Evolutionary conservation across 2,329 filamentous ascomycete species (phyloP).

Genomic region (Aspergillus aculeatinus): DNA sequence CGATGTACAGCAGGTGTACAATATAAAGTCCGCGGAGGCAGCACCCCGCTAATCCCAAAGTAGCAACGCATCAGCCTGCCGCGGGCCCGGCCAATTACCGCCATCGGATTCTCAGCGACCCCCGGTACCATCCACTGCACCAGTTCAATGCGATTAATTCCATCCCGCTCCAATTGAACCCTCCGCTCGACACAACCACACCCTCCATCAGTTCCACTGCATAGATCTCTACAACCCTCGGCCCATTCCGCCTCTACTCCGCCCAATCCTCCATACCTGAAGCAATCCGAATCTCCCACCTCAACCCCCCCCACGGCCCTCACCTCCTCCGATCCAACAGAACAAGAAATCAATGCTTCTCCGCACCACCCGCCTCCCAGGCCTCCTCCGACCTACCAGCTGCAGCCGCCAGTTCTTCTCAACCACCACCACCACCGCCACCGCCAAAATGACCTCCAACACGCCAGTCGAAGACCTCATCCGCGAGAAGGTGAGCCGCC

Average conservation of each 20-base stretch:
- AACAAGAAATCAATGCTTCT: constrained; percentile 26
- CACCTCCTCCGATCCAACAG: not conserved
- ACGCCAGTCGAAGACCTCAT: constrained; percentile 85
- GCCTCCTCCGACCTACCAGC: constrained; percentile 21
- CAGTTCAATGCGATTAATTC: not conserved
- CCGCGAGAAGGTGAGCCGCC: constrained; percentile 62
- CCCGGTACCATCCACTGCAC: no score
- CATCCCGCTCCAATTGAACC: not conserved
- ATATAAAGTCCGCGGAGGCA: not conserved
- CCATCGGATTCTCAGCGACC: constrained; percentile 2
- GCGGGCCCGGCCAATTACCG: constrained; percentile 4
- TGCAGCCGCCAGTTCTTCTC: constrained; percentile 34
- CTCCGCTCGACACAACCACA: not conserved
- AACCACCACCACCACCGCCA: constrained; percentile 27
- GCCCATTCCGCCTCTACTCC: not conserved
- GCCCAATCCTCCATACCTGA: not conserved
- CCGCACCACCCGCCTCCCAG: constrained; percentile 19
- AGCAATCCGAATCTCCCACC: not conserved
- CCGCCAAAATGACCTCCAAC: constrained; percentile 59
- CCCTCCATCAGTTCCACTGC: no score
- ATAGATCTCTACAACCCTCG: not conserved
- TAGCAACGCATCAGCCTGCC: not conserved
- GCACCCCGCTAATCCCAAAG: constrained; percentile 11
- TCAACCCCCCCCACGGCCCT: not conserved
- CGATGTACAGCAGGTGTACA: no score